Evolutionary conservation across 495 filamentous ascomycete genomes (phyloP), one percentile per base, ranked within the genome.

Genomic region (Geoglossum glabrum): DNA sequence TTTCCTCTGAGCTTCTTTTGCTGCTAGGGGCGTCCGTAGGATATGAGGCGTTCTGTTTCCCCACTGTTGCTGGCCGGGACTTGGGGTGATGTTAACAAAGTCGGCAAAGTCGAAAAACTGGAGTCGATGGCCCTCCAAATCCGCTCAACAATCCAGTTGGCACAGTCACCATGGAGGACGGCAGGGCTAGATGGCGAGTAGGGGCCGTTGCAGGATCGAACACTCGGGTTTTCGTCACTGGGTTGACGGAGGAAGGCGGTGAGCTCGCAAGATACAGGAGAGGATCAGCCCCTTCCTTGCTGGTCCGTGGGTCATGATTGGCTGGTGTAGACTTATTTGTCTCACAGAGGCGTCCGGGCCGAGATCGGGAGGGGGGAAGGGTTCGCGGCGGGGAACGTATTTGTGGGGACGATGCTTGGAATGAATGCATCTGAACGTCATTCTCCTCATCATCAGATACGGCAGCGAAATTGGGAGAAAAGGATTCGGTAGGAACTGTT

Each of bases 71-170:
- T 95, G 92, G 11, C 89, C 92, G 1, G 92, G 93, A 62, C 86
- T 92, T 5, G 93, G 92, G 15, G 92, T 94, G 69, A 96, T 86
- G 66, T 99, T 95, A 59, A 97, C 83, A 66, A 94, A 99, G 66
- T 97, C 93, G 8, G 88, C 81, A 71, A 96, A 95, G 71, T 96
- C 92, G 71, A 96, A 95, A 59, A 80, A 79, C 57, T 81, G 78
- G 82, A 1, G 82, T 84, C 49, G 69, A 73, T 26, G 79, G 75
- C 34, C 64, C 68, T 45, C 75, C 76, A 46, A 80, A 73, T 52
- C 75, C 77, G 10, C 69, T 66, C 60, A 82, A 81, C 5, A 80
- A 72, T 17, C 82, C 83, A 46, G 83, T 84, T 5, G 87, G 84
- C 7, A 87, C 92, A n/a, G 85, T 83, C 83, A 89, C 87, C 76